Base-by-base conservation (phyloP, 2,329 filamentous ascomycete species). In the Aspergillus latus region DNA sequence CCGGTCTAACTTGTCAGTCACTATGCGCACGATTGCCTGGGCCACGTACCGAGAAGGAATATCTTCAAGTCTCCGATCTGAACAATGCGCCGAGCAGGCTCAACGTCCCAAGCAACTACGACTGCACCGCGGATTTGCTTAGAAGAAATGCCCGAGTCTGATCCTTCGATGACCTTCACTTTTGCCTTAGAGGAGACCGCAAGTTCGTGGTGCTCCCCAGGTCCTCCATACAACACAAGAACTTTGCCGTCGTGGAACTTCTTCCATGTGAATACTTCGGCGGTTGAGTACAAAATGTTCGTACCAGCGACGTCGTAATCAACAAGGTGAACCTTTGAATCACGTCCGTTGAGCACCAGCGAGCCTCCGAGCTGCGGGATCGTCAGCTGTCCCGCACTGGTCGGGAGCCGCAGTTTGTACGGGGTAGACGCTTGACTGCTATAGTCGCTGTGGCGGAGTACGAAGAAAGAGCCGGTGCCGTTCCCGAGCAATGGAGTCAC, bases 361-460 rank as follows among this genome's bases (percentile, higher is more conserved):
- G 60, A 66, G 7, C 74, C 72, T 16, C 69, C 72, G 8, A 76
- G 66, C 54, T 77, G 75, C 26, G 76, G 76, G 48, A 78, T 65
- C 0, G 68, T 76, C 44, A 78, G 21, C 2, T 65, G 59, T 11
- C 76, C 76, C 39, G 66, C 64, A 58, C 74, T 76, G 8, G 74
- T 77, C 6, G 71, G 65, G 0, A 93, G 71, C 1, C 73, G 86
- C 34, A 92, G 75, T 13, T 78, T 85, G 68, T 92, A 93, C 0
- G 77, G 73, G 0, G 83, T 83, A 0, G 82, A 80, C 0, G 72
- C 77, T 0, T 79, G 73, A 13, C 80, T 82, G n/a, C 83, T 81
- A 66, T 88, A 90, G 54, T 85, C 82, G 0, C 82, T 71, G 65
- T 93, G 89, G 37, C 88, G 79, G 3, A 86, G 74, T 1, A 92